Percentiles rank a stretch among this genome's conserved stretches.
phyloP scores from a whole-genome alignment of 805 yeast genomes.

The Wickerhamomyces bovis region DNA sequence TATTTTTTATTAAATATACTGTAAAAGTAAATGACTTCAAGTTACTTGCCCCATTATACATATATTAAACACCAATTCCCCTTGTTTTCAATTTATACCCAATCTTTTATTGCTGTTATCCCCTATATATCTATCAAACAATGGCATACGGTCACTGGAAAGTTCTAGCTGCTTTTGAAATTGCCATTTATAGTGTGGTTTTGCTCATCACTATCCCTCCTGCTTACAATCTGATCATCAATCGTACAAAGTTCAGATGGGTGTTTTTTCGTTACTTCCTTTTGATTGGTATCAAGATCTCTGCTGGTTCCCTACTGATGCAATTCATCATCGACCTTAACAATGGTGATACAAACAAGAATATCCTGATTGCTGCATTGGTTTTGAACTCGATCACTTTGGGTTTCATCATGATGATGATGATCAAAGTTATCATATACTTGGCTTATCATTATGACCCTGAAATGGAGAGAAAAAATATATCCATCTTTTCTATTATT shows the following conservation, averaged over 20 bases:
- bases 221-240: background rate
- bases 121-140: background rate
- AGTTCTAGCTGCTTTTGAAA: background rate
- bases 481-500: no score
- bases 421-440: background rate
- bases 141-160: background rate
- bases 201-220: background rate
- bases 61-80: no score
- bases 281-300: background rate
- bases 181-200: background rate
- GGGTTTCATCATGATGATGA: slow-evolving; percentile 1
- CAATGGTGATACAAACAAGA: background rate
- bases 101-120: no score
- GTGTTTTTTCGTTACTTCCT: background rate
- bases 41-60: no score
- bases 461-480: background rate
- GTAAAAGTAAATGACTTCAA: no score
- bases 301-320: background rate
- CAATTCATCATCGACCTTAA: background rate
- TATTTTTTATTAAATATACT: no score
- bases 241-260: background rate
- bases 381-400: background rate
- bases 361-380: slow-evolving; percentile 1
- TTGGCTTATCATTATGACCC: background rate
- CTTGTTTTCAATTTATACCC: no score